These are phyloP conservation scores for Kodamaea kakaduensis DNA, from an alignment of 805 yeast species.

Conservation along the genomic window DNA sequence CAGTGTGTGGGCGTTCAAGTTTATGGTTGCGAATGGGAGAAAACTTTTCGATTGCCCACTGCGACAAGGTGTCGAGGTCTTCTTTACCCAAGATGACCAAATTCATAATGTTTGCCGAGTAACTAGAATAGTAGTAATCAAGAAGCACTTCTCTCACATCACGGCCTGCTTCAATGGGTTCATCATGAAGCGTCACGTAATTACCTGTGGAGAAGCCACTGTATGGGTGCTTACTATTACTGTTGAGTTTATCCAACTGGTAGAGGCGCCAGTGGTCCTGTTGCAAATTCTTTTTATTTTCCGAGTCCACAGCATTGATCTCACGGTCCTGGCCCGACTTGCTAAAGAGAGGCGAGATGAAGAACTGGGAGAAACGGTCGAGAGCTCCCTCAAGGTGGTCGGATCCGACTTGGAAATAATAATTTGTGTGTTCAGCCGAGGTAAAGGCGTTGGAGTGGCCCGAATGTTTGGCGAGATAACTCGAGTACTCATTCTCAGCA, in stretches of 20 bases:
- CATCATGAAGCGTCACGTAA: slow-evolving; percentile 62
- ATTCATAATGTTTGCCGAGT: slow-evolving; percentile 87
- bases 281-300: slow-evolving; percentile 90
- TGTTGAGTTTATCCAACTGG: slow-evolving; percentile 73
- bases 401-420: slow-evolving; percentile 78
- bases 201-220: slow-evolving; percentile 91
- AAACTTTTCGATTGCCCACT: slow-evolving; percentile 68
- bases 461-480: slow-evolving; percentile 75
- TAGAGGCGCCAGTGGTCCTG: slow-evolving; percentile 84
- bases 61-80: slow-evolving; percentile 62
- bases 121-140: slow-evolving; percentile 65
- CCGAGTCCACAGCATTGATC: slow-evolving; percentile 92
- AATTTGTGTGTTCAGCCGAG: slow-evolving; percentile 82
- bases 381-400: slow-evolving; percentile 80
- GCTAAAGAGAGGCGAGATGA: slow-evolving; percentile 76
- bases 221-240: slow-evolving; percentile 77
- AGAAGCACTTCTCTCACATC: slow-evolving; percentile 81
- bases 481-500: slow-evolving; percentile 66
- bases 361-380: slow-evolving; percentile 91
- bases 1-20: slow-evolving; percentile 44
- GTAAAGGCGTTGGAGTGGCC: slow-evolving; percentile 94
- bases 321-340: slow-evolving; percentile 81
- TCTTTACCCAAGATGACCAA: slow-evolving; percentile 83
- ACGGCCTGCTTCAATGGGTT: slow-evolving; percentile 55
- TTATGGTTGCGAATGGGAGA: slow-evolving; percentile 54